These are phyloP conservation scores for Schizosaccharomyces cryophilus DNA, from an alignment of 805 yeast genomes.

Conservation along the genomic window DNA sequence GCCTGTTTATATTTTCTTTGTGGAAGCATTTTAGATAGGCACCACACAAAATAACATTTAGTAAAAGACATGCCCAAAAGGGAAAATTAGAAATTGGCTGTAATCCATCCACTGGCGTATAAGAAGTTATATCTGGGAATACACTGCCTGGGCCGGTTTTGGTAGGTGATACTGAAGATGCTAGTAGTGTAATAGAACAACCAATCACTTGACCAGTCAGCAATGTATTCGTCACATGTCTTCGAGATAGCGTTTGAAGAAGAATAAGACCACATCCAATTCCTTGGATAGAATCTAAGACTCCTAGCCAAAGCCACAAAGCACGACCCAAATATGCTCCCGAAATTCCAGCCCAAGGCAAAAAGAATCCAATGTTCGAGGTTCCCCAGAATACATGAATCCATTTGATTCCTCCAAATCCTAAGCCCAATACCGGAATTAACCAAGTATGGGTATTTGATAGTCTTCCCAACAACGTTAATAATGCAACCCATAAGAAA, in stretches of 20 bases:
- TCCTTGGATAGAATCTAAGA: conserved; percentile 1
- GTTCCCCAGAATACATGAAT: conserved; percentile 1
- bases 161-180: background rate
- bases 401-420: conserved; percentile 1
- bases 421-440: conserved; percentile 1
- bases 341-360: conserved; percentile 2
- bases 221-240: conserved; percentile 1
- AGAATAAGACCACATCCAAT: conserved; percentile 1
- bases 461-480: background rate
- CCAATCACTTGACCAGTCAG: background rate
- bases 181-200: background rate
- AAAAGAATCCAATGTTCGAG: conserved; percentile 1
- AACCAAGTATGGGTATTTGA: background rate
- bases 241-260: conserved; percentile 2
- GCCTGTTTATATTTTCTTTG: background rate
- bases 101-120: background rate
- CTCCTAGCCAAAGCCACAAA: conserved; percentile 2
- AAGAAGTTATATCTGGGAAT: background rate
- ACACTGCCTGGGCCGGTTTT: background rate
- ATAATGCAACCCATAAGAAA: background rate
- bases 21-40: background rate
- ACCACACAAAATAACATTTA: background rate
- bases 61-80: background rate
- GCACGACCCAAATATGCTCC: conserved; percentile 2
- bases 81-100: background rate